Conservation (phyloP, 2,329 filamentous ascomycete species). For the Scedosporium apiospermum region DNA sequence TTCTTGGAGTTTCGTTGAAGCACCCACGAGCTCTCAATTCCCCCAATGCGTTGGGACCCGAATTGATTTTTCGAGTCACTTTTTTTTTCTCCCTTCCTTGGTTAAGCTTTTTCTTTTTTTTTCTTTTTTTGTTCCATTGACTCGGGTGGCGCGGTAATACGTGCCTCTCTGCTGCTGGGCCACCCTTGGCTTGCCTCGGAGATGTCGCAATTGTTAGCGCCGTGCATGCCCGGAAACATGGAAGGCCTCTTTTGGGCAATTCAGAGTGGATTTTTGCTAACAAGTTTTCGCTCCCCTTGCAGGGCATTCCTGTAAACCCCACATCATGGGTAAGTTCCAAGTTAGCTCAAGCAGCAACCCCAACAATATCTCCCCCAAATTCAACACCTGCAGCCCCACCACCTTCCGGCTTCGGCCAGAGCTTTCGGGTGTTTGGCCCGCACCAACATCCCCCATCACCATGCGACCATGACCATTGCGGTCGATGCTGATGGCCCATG, state of each 20-base stretch:
- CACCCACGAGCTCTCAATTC: neutral
- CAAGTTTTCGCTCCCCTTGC: constrained; percentile 22
- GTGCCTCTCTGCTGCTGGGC: neutral
- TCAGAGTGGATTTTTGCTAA: constrained; percentile 19
- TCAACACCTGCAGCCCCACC: constrained; percentile 6
- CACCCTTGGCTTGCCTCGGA: neutral
- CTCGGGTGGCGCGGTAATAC: neutral
- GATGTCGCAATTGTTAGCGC: constrained; percentile 1
- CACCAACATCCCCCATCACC: neutral
- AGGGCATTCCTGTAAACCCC: constrained; percentile 64
- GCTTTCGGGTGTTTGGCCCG: constrained; percentile 23
- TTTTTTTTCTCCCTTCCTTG: neutral
- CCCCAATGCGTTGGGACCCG: neutral
- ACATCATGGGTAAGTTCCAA: constrained; percentile 47
- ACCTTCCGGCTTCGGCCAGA: constrained; percentile 31
- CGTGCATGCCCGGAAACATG: neutral
- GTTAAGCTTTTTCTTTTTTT: neutral
- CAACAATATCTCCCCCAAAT: constrained; percentile 9
- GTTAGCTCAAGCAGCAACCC: constrained; percentile 4
- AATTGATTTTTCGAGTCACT: too few species aligned
- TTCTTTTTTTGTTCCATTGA: neutral
- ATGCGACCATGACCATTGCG: neutral
- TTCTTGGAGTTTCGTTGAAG: neutral
- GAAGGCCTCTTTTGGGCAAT: constrained; percentile 1
- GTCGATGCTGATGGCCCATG: neutral